These are phyloP conservation scores for Hyphopichia khmerensis DNA, from an alignment of 1,139 yeast genomes.

Conservation along the genomic window DNA sequence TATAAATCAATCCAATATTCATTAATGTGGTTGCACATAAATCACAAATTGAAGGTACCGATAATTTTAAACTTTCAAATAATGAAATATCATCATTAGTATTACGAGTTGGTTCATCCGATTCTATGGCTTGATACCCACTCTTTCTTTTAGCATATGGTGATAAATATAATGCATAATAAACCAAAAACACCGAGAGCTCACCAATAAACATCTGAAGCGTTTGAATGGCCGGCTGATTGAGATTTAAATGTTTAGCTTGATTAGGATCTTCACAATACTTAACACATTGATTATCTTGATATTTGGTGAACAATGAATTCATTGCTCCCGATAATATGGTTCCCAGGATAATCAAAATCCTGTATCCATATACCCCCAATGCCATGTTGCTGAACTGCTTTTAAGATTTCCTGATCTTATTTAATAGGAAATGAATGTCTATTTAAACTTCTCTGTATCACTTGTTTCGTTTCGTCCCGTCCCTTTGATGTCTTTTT, in stretches of 20 bases:
- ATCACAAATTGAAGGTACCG: constrained; percentile 73
- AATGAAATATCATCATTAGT: constrained; percentile 12
- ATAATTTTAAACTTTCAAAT: constrained; percentile 27
- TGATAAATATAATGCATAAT: constrained; percentile 30
- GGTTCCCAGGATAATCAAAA: constrained; percentile 45
- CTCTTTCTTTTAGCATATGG: constrained; percentile 10
- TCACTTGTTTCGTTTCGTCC: neutral
- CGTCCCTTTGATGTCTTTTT: neutral
- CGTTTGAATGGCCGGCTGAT: constrained; percentile 80
- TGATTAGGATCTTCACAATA: constrained; percentile 50
- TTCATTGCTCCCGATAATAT: constrained; percentile 72
- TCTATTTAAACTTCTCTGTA: too few species aligned
- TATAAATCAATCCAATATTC: constrained; percentile 71
- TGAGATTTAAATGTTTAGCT: constrained; percentile 47
- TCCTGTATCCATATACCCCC: constrained; percentile 1
- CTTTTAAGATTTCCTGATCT: too few species aligned
- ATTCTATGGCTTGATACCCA: constrained; percentile 17
- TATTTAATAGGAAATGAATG: too few species aligned
- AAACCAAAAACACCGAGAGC: constrained; percentile 48
- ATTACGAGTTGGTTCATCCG: constrained; percentile 8
- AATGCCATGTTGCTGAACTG: neutral
- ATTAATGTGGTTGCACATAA: constrained; percentile 71
- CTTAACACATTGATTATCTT: constrained; percentile 72
- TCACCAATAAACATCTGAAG: constrained; percentile 84
- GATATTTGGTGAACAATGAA: constrained; percentile 73